Evolutionary conservation across 192 early-diverging fungal species (phyloP).

Genomic region (Borealophlyctis nickersoniae): DNA sequence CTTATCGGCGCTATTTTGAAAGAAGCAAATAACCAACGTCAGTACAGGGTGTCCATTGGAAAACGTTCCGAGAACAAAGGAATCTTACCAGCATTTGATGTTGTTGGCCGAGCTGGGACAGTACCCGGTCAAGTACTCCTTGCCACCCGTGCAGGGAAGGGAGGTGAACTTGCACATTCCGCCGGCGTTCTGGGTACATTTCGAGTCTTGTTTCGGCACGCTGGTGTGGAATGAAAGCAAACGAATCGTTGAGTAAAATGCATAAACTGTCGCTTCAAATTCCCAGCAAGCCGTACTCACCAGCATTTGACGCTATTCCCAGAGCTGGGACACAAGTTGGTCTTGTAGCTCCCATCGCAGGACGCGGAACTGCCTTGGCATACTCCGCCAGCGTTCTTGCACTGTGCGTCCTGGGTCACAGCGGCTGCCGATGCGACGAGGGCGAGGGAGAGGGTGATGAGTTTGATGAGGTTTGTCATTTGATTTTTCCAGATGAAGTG

Average conservation of each 20-base stretch:
- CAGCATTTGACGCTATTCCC: slow-evolving; percentile 14
- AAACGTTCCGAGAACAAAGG: background rate
- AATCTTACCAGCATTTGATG: slow-evolving; percentile 14
- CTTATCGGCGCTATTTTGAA: background rate
- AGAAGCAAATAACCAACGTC: background rate
- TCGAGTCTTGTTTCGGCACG: background rate
- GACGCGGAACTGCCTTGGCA: background rate
- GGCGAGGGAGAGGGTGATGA: no score
- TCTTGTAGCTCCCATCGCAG: slow-evolving; percentile 1
- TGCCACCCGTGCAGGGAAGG: background rate
- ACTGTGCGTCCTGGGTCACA: background rate
- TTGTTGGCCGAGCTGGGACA: slow-evolving; percentile 1
- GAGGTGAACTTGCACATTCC: background rate
- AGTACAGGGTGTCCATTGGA: background rate
- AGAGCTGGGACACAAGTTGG: slow-evolving; percentile 18
- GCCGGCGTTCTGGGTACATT: background rate
- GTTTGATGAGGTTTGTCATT: no score
- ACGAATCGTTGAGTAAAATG: no score
- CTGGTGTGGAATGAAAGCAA: no score
- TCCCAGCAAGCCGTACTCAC: background rate
- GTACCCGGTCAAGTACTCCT: slow-evolving; percentile 10
- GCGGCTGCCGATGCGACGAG: no score
- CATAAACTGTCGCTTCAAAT: background rate
- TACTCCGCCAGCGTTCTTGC: background rate
- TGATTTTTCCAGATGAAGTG: no score